Conservation (phyloP, 345 rosid genomes). For the Conringia planisiliqua region DNA sequence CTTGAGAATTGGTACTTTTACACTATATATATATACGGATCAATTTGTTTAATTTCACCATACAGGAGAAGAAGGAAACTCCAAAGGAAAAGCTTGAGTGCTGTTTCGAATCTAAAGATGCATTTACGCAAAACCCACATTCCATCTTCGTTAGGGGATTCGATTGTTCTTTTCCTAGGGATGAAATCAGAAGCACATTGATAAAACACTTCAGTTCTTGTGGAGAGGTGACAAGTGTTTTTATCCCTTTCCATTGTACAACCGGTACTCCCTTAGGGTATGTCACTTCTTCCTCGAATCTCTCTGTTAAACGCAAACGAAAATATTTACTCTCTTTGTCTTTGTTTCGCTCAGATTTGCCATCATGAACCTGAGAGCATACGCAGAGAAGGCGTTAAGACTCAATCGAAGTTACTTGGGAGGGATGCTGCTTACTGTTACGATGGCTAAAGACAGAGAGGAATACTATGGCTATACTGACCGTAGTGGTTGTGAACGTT, state of each 20-base stretch:
- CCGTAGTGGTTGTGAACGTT: neutral
- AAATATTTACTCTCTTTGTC: neutral
- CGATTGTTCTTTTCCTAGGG: conserved; percentile 40
- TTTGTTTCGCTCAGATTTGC: conserved; percentile 45
- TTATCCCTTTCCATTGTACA: conserved; percentile 52
- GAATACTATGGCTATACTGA: neutral
- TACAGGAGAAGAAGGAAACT: no score
- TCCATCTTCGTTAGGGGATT: conserved; percentile 56
- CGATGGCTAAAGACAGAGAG: conserved; percentile 46
- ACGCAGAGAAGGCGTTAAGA: conserved; percentile 50
- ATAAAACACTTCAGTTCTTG: conserved; percentile 54
- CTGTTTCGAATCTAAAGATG: no score
- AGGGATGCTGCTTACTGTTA: conserved; percentile 39
- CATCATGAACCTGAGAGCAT: conserved; percentile 44
- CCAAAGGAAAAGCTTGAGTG: no score
- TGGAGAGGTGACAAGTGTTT: conserved; percentile 48
- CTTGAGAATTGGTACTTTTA: no score
- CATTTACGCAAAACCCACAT: no score
- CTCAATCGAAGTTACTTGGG: conserved; percentile 48
- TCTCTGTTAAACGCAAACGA: neutral
- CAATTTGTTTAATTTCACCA: no score
- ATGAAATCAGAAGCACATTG: conserved; percentile 46
- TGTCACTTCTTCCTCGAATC: conserved; percentile 10
- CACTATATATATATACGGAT: no score
- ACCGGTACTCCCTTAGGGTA: conserved; percentile 47